Base-by-base conservation (phyloP, 305 asterid genomes). In the Coffea humblotiana region DNA sequence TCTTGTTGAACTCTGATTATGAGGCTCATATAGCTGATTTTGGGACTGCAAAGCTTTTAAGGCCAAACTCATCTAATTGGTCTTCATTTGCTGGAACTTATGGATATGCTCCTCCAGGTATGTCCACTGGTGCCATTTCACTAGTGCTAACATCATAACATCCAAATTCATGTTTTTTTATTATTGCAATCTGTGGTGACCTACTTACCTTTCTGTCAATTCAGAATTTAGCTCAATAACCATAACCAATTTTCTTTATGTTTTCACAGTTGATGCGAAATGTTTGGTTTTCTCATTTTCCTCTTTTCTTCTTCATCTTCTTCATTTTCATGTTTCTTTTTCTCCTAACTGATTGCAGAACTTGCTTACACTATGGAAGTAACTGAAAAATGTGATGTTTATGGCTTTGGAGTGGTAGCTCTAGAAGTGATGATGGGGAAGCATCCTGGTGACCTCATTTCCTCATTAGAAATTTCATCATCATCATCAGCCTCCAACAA, bases 91-190 rank as follows among this genome's bases (percentile, higher is more conserved):
- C 82, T 6, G 88, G 88, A 61, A 88, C 91, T 23, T 86, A 63
- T 72, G 89, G 89, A 43, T 86, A 88, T 82, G 82, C 84, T 56
- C 86, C 91, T 74, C 91, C 88, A 74, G 91, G 87, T 83, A 80
- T 15, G 71, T 13, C 6, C 4, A 5, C 3, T 51, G 1, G 0
- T 51, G 13, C 56, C 66, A 80, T 83, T 51, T 89, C 86, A 76
- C 91, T 81, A 73, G 90, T 83, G 2, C 43, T 37, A 37, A 37
- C 43, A 37, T 37, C 43, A 37, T 37, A 37, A 37, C 3, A 37
- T 37, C 43, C 43, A 37, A 37, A 37, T 37, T 37, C 43, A 37
- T 37, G 43, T 37, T 37, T 37, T 37, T 4, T 37, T 3, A 37
- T 3, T 37, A 37, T 37, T 4, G 43, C 43, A 37, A 37, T 37